Percentiles rank a stretch among this genome's conserved stretches.
phyloP scores from a whole-genome alignment of 148 eudicot species.

The Cornus florida region DNA sequence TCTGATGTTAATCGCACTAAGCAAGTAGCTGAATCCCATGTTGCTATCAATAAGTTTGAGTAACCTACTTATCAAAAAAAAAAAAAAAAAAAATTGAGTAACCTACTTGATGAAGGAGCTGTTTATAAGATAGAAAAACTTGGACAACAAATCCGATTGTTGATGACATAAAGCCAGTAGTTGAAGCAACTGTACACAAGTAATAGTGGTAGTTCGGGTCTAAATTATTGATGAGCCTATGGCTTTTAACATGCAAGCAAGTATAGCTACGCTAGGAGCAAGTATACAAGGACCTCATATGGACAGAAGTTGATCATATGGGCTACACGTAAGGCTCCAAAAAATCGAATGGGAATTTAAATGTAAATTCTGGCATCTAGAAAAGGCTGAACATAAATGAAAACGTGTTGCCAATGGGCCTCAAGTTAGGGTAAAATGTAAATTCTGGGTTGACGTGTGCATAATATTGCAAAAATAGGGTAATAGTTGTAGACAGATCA shows the following conservation, averaged over 20 bases:
- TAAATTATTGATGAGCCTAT: background rate
- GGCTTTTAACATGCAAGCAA: background rate
- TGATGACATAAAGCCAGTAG: background rate
- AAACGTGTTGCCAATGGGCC: background rate
- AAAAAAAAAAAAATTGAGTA: too few relatives aligned
- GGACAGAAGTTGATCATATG: background rate
- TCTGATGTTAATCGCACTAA: background rate
- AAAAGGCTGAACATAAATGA: background rate
- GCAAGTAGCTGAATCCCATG: background rate
- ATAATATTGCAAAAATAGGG: too few relatives aligned
- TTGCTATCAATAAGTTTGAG: background rate
- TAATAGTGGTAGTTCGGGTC: background rate
- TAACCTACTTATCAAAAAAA: background rate
- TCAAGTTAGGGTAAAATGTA: background rate
- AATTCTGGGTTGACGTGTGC: too few relatives aligned
- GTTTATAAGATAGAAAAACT: too few relatives aligned
- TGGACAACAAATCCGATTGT: background rate
- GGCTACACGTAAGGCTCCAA: background rate
- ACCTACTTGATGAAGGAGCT: background rate
- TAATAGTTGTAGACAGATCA: too few relatives aligned
- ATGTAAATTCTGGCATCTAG: background rate
- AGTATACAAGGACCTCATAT: background rate
- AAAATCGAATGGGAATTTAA: background rate
- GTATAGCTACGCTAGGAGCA: background rate
- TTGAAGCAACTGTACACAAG: background rate